Conservation (phyloP, 2,329 filamentous ascomycete species). For the Onygenales sp. region DNA sequence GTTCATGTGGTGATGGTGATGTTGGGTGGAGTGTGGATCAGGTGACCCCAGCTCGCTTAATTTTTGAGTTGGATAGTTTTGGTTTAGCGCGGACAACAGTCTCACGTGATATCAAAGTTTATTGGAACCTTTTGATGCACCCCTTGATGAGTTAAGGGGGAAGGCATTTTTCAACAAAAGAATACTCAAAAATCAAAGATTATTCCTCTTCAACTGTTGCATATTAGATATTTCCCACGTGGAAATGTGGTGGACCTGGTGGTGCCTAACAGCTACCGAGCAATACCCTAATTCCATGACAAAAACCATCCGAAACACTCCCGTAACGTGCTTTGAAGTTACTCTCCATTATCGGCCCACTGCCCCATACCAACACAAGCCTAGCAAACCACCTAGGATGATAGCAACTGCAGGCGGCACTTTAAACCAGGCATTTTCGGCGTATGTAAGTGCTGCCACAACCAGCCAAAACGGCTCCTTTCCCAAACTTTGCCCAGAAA, state of each 20-base stretch:
- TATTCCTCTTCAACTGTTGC: too few species aligned
- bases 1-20: neutral
- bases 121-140: neutral
- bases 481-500: conserved; percentile 43
- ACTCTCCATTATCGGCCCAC: conserved; percentile 18
- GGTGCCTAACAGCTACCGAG: too few species aligned
- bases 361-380: conserved; percentile 39
- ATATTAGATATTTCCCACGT: too few species aligned
- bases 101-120: neutral
- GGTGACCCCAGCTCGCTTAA: conserved; percentile 3
- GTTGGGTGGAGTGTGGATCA: conserved; percentile 6
- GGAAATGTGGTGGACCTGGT: too few species aligned
- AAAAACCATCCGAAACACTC: neutral
- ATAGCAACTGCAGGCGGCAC: conserved; percentile 37
- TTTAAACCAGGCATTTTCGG: conserved; percentile 40
- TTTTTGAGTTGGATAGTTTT: neutral
- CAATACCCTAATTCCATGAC: neutral
- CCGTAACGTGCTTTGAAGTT: too few species aligned
- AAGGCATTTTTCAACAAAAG: neutral
- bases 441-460: conserved; percentile 43
- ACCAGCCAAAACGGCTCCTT: conserved; percentile 57
- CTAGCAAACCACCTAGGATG: conserved; percentile 38
- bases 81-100: neutral
- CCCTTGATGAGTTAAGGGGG: neutral
- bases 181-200: too few species aligned